phyloP scores from a whole-genome alignment of 2,329 filamentous ascomycete species.

The Aspergillus awamori region DNA sequence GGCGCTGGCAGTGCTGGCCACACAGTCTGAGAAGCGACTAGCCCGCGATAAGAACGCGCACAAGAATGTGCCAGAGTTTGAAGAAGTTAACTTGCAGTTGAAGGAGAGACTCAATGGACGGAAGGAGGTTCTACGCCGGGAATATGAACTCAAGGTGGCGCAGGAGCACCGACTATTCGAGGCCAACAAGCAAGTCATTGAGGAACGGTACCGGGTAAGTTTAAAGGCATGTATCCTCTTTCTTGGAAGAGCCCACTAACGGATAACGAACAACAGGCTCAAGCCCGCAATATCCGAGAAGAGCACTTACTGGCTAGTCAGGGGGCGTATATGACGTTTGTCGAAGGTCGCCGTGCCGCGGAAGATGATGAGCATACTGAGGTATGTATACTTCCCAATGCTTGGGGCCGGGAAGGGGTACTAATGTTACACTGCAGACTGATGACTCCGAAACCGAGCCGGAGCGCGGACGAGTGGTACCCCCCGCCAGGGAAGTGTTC shows the following conservation, averaged over 20 bases:
- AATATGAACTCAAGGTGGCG: conserved; percentile 39
- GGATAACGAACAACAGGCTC: not conserved
- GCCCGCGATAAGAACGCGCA: conserved; percentile 46
- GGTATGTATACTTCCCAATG: conserved; percentile 23
- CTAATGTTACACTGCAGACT: conserved; percentile 27
- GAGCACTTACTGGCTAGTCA: conserved; percentile 45
- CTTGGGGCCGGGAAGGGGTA: conserved; percentile 2
- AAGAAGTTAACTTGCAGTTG: conserved; percentile 39
- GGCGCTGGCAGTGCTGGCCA: conserved; percentile 44
- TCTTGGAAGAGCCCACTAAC: not conserved
- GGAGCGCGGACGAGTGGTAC: conserved; percentile 29
- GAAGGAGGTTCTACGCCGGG: conserved; percentile 32
- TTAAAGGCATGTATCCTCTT: not conserved
- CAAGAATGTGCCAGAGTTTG: conserved; percentile 43
- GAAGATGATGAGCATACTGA: conserved; percentile 48
- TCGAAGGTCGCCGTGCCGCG: conserved; percentile 42
- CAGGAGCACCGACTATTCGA: conserved; percentile 33
- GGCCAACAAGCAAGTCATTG: conserved; percentile 37
- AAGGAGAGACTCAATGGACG: conserved; percentile 30
- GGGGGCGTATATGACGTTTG: conserved; percentile 44
- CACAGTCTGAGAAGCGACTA: conserved; percentile 42
- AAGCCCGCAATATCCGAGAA: conserved; percentile 33
- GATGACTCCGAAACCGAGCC: conserved; percentile 36
- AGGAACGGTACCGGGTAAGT: conserved; percentile 37
- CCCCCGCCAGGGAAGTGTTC: conserved; percentile 29